These are phyloP conservation scores for Lasiodiplodia citricola DNA, from an alignment of 2,329 filamentous ascomycete genomes.

Conservation along the genomic window DNA sequence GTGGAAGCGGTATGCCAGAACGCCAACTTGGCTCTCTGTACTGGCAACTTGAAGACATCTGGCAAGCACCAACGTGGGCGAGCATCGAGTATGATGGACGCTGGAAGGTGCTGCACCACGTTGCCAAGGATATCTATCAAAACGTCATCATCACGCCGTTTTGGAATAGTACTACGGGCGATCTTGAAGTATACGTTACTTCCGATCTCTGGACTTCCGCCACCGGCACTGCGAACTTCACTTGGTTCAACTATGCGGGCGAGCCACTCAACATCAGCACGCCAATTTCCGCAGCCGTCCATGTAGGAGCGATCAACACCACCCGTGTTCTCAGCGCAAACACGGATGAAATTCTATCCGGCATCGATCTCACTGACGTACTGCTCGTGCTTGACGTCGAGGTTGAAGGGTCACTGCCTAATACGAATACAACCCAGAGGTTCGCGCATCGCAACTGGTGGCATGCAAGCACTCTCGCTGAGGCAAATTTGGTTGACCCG, in stretches of 20 bases:
- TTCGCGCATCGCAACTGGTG: conserved; percentile 60
- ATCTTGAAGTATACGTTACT: conserved; percentile 60
- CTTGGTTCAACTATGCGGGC: conserved; percentile 60
- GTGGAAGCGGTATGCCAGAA: conserved; percentile 62
- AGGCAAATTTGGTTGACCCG: conserved; percentile 56
- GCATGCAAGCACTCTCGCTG: conserved; percentile 53
- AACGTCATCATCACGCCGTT: conserved; percentile 65
- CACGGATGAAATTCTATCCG: conserved; percentile 42
- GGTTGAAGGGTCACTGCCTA: conserved; percentile 54
- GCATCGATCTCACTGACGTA: conserved; percentile 42
- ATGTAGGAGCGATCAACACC: conserved; percentile 58
- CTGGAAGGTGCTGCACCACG: conserved; percentile 67
- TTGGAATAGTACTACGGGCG: conserved; percentile 57
- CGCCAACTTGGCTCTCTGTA: conserved; percentile 65
- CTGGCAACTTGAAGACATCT: conserved; percentile 70
- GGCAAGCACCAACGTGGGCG: conserved; percentile 69
- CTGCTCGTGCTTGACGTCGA: conserved; percentile 53
- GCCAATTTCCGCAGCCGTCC: conserved; percentile 44
- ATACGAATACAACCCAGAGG: conserved; percentile 44
- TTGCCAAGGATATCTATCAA: conserved; percentile 62
- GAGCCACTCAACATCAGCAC: conserved; percentile 49
- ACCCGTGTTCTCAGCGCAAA: conserved; percentile 53
- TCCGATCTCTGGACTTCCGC: conserved; percentile 62
- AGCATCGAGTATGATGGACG: conserved; percentile 67
- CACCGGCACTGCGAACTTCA: conserved; percentile 53